Percentiles rank a stretch among this genome's conserved stretches.
Evolutionary conservation across 176 grass and related monocot genomes (phyloP).

Genomic region (Sorghum bicolor): Sorghum_bicolor_NCBIv3 NC_012873.2:1466501-1467000

Average conservation of each 20-base stretch:
- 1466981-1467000: conserved; percentile 2
- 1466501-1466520: conserved; percentile 15
- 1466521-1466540: conserved; percentile 6
- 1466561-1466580: background rate
- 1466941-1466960: background rate
- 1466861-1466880: background rate
- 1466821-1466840: background rate
- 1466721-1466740: background rate
- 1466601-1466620: background rate
- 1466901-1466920: background rate
- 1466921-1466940: background rate
- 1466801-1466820: background rate
- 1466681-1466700: background rate
- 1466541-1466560: conserved; percentile 26
- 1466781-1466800: background rate
- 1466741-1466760: background rate
- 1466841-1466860: background rate
- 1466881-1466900: background rate
- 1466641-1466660: background rate
- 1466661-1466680: background rate
- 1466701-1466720: background rate
- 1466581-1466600: background rate
- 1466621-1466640: background rate
- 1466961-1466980: conserved; percentile 26
- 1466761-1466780: background rate